Percentiles rank a stretch among this genome's conserved stretches.
These are phyloP conservation scores for Arthroderma sp. DNA, from an alignment of 2,329 filamentous ascomycete genomes.

Conservation along the genomic window DNA sequence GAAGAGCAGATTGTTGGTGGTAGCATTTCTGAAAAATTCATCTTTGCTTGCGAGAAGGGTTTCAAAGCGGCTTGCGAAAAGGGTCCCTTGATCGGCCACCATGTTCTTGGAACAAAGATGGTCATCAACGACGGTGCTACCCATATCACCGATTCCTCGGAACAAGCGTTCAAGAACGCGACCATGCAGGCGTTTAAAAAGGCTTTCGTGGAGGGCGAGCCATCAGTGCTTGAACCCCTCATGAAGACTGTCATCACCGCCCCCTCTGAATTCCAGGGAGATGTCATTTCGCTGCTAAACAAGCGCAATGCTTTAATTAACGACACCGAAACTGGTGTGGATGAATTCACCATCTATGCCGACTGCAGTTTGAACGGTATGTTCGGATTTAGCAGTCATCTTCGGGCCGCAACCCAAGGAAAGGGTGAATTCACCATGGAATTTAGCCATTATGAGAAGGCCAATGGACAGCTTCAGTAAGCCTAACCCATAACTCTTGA, in stretches of 20 bases:
- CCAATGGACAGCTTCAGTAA: conserved; percentile 79
- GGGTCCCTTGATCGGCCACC: conserved; percentile 84
- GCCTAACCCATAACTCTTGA: conserved; percentile 24
- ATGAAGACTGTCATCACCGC: conserved; percentile 98
- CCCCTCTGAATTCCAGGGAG: conserved; percentile 94
- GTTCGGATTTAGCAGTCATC: conserved; percentile 90
- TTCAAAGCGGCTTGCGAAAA: conserved; percentile 73
- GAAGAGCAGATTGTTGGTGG: conserved; percentile 80
- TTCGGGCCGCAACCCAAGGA: conserved; percentile 87
- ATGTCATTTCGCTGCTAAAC: conserved; percentile 86
- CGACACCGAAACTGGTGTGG: conserved; percentile 83
- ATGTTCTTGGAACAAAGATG: conserved; percentile 80
- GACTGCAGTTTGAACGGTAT: conserved; percentile 93
- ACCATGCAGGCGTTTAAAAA: conserved; percentile 96
- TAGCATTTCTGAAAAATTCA: conserved; percentile 86
- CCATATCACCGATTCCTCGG: conserved; percentile 93
- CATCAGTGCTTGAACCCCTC: conserved; percentile 79
- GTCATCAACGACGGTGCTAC: conserved; percentile 91
- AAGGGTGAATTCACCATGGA: conserved; percentile 99
- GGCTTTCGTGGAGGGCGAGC: conserved; percentile 67
- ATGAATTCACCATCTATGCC: conserved; percentile 85
- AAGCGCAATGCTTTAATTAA: conserved; percentile 92
- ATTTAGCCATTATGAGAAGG: conserved; percentile 87
- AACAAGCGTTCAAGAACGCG: conserved; percentile 88
- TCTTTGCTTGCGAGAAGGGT: conserved; percentile 88